phyloP scores from a whole-genome alignment of 345 rosid genomes.

The Eucalyptus virginea region DNA sequence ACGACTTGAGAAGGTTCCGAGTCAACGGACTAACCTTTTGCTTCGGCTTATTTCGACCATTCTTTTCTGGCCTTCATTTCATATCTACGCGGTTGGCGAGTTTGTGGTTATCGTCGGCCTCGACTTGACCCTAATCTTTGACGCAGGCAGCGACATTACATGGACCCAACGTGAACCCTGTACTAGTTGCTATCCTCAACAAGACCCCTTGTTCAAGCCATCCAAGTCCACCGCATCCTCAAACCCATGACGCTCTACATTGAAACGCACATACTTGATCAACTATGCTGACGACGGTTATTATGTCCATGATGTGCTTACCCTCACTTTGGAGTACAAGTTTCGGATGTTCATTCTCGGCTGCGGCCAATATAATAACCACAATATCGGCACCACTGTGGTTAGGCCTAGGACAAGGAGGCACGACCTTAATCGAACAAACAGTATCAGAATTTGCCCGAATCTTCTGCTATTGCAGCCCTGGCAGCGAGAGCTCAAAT shows the following conservation, averaged over 20 bases:
- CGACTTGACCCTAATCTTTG: not conserved
- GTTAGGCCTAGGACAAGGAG: not conserved
- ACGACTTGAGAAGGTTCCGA: not conserved
- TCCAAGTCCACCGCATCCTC: slow-evolving; percentile 6
- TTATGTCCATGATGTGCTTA: not conserved
- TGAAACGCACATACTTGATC: not conserved
- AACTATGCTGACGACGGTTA: not conserved
- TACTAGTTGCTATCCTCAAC: not conserved
- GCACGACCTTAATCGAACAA: not conserved
- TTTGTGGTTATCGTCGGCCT: not conserved
- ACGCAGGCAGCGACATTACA: slow-evolving; percentile 6
- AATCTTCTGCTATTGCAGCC: slow-evolving; percentile 13
- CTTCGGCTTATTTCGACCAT: not conserved
- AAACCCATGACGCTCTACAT: not conserved
- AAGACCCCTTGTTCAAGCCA: not conserved
- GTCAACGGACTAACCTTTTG: not conserved
- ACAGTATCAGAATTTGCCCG: not conserved
- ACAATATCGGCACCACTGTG: not conserved
- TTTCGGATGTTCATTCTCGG: not conserved
- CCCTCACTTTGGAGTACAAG: not conserved
- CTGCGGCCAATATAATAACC: not conserved
- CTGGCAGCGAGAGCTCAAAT: not conserved
- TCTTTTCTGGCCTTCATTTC: not conserved
- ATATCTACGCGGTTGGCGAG: not conserved
- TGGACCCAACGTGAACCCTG: slow-evolving; percentile 5